These are phyloP conservation scores for Perkinsus olseni DNA, from an alignment of 169 alveolate species.

Conservation along the genomic window DNA sequence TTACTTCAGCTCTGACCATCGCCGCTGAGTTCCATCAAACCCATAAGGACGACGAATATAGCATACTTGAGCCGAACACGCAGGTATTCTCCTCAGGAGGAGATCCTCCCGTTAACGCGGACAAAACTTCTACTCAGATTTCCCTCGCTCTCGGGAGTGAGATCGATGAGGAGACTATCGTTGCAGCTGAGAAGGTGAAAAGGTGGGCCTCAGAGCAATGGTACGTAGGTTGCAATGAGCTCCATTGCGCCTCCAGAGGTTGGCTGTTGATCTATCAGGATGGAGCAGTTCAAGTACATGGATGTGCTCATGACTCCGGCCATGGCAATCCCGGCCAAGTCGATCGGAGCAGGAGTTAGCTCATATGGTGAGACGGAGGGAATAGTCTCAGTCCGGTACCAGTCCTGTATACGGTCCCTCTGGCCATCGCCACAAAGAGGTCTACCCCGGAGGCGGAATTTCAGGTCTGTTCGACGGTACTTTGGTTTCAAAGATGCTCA, in stretches of 20 bases:
- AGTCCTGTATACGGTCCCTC: background rate
- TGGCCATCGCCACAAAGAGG: background rate
- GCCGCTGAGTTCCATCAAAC: background rate
- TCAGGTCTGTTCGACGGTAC: background rate
- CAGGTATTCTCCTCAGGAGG: too few relatives aligned
- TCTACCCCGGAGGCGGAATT: background rate
- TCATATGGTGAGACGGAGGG: background rate
- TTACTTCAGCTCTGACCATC: background rate
- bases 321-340: background rate
- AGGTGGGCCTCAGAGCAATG: background rate
- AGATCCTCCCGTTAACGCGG: too few relatives aligned
- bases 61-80: background rate
- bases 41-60: background rate
- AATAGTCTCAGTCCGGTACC: background rate
- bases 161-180: background rate
- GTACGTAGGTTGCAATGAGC: background rate
- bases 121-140: too few relatives aligned
- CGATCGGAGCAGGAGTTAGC: background rate
- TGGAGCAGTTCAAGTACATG: background rate
- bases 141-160: background rate
- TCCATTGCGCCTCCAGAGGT: background rate
- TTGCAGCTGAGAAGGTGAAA: background rate
- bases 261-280: background rate
- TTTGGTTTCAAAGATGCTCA: background rate
- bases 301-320: background rate